Conservation (phyloP, 192 early-diverging fungal genomes). For the Geranomyces michiganensis region DNA sequence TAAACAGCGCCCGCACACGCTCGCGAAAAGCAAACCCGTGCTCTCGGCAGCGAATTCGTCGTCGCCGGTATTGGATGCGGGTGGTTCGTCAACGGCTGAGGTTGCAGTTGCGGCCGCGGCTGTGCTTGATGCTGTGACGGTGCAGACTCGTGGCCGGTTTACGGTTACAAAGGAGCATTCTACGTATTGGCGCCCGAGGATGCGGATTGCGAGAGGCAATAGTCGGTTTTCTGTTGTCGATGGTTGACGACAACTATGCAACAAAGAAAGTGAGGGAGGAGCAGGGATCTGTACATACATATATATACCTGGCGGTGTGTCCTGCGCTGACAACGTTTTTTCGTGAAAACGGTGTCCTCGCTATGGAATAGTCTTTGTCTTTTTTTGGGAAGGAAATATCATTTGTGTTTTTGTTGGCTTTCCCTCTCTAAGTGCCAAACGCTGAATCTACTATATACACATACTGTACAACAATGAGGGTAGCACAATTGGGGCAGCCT, state of each 20-base stretch:
- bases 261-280: no score
- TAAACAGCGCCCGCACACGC: slow-evolving; percentile 11
- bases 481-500: no score
- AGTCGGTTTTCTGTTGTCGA: slow-evolving; percentile 14
- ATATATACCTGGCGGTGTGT: no score
- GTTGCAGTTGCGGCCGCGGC: not conserved
- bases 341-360: no score
- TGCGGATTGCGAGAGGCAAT: not conserved
- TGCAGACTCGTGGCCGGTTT: not conserved
- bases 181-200: slow-evolving; percentile 19
- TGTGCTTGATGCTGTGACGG: not conserved
- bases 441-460: no score
- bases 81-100: not conserved
- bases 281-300: no score
- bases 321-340: no score
- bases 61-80: not conserved
- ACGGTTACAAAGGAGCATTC: slow-evolving; percentile 19
- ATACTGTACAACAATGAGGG: no score
- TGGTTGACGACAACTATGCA: not conserved
- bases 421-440: no score
- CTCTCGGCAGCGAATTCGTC: not conserved
- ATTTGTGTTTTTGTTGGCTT: no score
- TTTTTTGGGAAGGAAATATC: no score
- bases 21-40: slow-evolving; percentile 4
- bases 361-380: no score